Conservation (phyloP, 176 grass and related monocot genomes). For the Triticum aestivum region IWGSC_CS_RefSeq_v2.1 NC_057794.1:467030081-467030580, state of each 20-base stretch:
- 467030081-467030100: slow-evolving; percentile 50
- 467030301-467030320: slow-evolving; percentile 61
- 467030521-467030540: background rate
- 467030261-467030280: slow-evolving; percentile 68
- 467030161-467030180: slow-evolving; percentile 74
- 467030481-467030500: slow-evolving; percentile 83
- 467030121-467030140: slow-evolving; percentile 46
- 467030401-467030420: background rate
- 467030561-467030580: background rate
- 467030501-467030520: slow-evolving; percentile 12
- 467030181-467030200: slow-evolving; percentile 70
- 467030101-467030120: slow-evolving; percentile 66
- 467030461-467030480: slow-evolving; percentile 76
- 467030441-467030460: slow-evolving; percentile 39
- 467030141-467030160: slow-evolving; percentile 84
- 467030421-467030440: slow-evolving; percentile 70
- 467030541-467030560: background rate
- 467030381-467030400: slow-evolving; percentile 68
- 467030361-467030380: slow-evolving; percentile 70
- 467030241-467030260: slow-evolving; percentile 72
- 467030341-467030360: slow-evolving; percentile 17
- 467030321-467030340: slow-evolving; percentile 41
- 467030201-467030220: slow-evolving; percentile 50
- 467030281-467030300: slow-evolving; percentile 51
- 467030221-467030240: slow-evolving; percentile 20